Conservation (phyloP, 2,329 filamentous ascomycete genomes). For the Ceratocystis alfenasii region DNA sequence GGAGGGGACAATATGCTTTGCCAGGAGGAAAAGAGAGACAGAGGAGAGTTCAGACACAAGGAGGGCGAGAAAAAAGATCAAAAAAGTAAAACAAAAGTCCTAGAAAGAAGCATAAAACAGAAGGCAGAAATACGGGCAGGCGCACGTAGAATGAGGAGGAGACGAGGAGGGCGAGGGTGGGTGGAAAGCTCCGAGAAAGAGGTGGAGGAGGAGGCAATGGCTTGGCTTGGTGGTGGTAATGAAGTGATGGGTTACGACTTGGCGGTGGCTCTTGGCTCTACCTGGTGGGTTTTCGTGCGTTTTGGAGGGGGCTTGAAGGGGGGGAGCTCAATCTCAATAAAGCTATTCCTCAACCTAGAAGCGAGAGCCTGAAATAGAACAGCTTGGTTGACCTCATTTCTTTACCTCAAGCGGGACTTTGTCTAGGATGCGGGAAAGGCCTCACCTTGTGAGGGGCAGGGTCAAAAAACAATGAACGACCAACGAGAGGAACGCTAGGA, state of each 20-base stretch:
- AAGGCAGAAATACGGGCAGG: not conserved
- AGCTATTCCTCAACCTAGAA: not conserved
- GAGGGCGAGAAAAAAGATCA: not conserved
- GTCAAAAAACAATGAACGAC: no score
- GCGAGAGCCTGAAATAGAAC: constrained; percentile 10
- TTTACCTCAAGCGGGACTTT: not conserved
- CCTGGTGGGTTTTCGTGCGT: not conserved
- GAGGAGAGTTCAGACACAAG: not conserved
- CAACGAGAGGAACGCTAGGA: no score
- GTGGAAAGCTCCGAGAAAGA: constrained; percentile 4
- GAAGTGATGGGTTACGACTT: no score
- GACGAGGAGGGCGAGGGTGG: constrained; percentile 1
- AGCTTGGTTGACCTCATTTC: constrained; percentile 1
- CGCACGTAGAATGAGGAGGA: not conserved
- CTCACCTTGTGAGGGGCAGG: not conserved
- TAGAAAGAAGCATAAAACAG: not conserved
- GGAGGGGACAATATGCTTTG: not conserved
- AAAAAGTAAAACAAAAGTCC: not conserved
- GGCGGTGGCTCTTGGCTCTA: not conserved
- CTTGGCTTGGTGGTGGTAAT: no score
- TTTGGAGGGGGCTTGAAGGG: not conserved
- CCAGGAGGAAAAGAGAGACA: not conserved
- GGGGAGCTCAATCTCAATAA: constrained; percentile 1
- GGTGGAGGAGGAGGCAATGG: not conserved
- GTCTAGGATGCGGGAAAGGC: constrained; percentile 6